Base-by-base conservation (phyloP, 805 yeast genomes). In the Candida nonsorbophila region DNA sequence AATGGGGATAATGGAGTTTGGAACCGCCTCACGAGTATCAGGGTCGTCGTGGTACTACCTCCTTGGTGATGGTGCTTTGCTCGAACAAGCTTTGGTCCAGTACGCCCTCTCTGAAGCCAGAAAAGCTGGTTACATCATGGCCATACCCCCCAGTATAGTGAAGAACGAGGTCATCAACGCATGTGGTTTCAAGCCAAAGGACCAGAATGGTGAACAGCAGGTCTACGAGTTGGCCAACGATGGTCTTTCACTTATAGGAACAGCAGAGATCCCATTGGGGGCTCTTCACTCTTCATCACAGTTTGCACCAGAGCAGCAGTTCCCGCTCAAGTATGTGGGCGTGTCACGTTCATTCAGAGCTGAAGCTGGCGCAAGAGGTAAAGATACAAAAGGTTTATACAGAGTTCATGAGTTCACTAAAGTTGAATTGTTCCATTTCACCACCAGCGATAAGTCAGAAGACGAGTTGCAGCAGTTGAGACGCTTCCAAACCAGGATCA, bases 311-410 rank as follows among this genome's bases (percentile, higher is more conserved):
- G 28, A 37, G 5, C 25, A 47, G 1, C 55, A 64, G 0, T 58
- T 75, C 5, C 87, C 94, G 0, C 39, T 62, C 9, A 77, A 73
- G 44, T 62, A 74, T 16, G 92, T 77, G 8, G 98, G 97, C 1
- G 67, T 86, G 1, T 81, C 94, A 30, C 67, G 97, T 39, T 76
- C 95, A 38, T 92, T 79, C 49, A 67, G 98, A 38, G 95, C 97
- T 0, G 98, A 92, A 51, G 98, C 98, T 0, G 98, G 97, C 2
- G 92, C 97, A 2, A 72, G 95, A 32, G 98, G 98, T 2, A 75
- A 74, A 40, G 97, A 86, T 41, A 86, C 97, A 0, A 77, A 80
- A 44, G 98, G 98, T 0, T 62, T 92, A 1, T 92, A 92, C 44
- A 65, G 98, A 24, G 97, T 92, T 14, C 98, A 92, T 51, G 98